Base-by-base conservation (phyloP, 1,284 basidiomycete genomes). In the Moesziomyces antarcticus region DNA sequence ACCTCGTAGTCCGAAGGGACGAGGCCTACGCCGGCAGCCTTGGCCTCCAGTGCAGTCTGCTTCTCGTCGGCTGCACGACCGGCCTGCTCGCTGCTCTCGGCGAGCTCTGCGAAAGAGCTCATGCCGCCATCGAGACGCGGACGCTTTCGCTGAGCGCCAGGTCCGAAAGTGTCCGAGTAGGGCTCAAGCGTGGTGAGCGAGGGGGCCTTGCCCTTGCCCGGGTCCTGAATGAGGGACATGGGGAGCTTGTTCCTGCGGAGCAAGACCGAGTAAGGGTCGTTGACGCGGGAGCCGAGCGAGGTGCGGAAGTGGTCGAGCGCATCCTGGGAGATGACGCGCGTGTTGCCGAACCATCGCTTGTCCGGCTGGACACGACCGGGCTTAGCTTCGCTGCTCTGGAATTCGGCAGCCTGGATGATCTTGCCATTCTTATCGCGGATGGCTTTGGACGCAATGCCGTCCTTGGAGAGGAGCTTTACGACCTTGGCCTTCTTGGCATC, bases 301-400 rank as follows among this genome's bases (percentile, higher is more conserved):
- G 76, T 81, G 5, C 81, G 69, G 75, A 84, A 84, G 63, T 84
- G 81, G 81, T 97, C 94, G 79, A 84, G 67, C 18, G 82, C 82
- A 67, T 83, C 81, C 54, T 84, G 82, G 6, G 72, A 77, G 84
- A 99, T 98, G 54, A 98, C 96, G 82, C 97, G 88, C 13, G 97
- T 99, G 86, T 99, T 99, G 49, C 95, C 64, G 64, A 84, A 84
- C 82, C 82, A 84, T 27, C 81, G 76, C 52, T 81, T 72, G 64
- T 84, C 81, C 5, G 81, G 82, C 67, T 82, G 81, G 16, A 84
- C 82, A 42, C 82, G 79, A 21, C 82, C 82, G 5, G 82, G 82
- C 66, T 75, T 81, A 25, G 81, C 82, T 45, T 82, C 82, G 48
- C 72, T 77, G 65, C 73, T 77, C 56, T 84, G 82, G 59, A 83